Evolutionary conservation across 2,329 filamentous ascomycete species (phyloP).

Genomic region (Aspergillus proliferans): DNA sequence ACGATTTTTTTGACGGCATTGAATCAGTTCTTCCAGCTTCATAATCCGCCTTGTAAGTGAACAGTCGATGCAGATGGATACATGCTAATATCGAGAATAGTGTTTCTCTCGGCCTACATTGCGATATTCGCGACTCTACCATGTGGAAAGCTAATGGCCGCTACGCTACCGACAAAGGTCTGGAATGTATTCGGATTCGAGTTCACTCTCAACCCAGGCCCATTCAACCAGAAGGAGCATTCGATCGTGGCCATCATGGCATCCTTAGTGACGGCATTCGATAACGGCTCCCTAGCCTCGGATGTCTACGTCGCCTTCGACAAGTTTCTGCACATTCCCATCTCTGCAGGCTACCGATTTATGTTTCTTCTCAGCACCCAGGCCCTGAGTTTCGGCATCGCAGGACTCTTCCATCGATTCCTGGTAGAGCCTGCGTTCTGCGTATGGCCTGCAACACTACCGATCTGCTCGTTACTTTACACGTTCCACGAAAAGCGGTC

Average conservation of each 20-base stretch:
- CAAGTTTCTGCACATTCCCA: constrained; percentile 9
- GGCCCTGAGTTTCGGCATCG: constrained; percentile 61
- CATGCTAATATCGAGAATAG: background rate
- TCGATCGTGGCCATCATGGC: constrained; percentile 10
- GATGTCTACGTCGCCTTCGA: constrained; percentile 15
- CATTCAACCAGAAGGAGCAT: constrained; percentile 8
- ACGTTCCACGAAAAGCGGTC: constrained; percentile 30
- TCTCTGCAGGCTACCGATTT: constrained; percentile 18
- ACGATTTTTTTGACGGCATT: constrained; percentile 9
- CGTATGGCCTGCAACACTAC: constrained; percentile 51
- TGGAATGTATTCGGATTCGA: constrained; percentile 3
- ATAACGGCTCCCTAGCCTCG: constrained; percentile 8
- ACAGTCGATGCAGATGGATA: background rate
- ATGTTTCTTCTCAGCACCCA: constrained; percentile 52
- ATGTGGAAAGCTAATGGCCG: constrained; percentile 3
- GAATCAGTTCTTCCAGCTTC: constrained; percentile 13
- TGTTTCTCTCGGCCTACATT: background rate
- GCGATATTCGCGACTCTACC: constrained; percentile 3
- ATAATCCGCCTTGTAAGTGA: constrained; percentile 7
- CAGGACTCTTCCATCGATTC: constrained; percentile 58
- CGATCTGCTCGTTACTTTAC: constrained; percentile 25
- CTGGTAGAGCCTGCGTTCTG: constrained; percentile 51
- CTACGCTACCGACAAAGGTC: constrained; percentile 1
- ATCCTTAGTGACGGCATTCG: constrained; percentile 6
- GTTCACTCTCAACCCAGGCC: constrained; percentile 6